Evolutionary conservation across 108 stramenopile genomes (phyloP).

Genomic region (Nitzschia sp.): DNA sequence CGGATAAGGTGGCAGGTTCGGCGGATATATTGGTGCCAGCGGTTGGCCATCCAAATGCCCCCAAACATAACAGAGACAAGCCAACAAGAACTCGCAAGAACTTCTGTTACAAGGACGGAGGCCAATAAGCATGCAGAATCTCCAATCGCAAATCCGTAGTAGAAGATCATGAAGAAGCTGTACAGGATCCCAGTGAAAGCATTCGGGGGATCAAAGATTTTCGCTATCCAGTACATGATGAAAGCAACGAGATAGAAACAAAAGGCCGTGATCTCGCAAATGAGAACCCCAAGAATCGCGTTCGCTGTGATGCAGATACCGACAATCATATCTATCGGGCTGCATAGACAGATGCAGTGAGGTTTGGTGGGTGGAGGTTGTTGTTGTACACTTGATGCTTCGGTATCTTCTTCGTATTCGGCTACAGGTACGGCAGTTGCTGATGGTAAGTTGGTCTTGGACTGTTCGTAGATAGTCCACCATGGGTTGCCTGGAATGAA

Average conservation of each 20-base stretch:
- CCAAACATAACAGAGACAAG: slow-evolving; percentile 20
- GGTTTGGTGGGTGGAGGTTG: not conserved
- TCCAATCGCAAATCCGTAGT: not conserved
- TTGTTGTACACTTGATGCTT: not conserved
- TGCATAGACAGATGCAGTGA: slow-evolving; percentile 7
- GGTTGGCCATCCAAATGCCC: slow-evolving; percentile 17
- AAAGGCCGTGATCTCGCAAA: slow-evolving; percentile 9
- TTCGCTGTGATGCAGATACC: not conserved
- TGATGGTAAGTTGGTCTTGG: slow-evolving; percentile 22
- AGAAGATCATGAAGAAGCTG: slow-evolving; percentile 10
- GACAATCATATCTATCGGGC: slow-evolving; percentile 11
- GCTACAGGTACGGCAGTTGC: slow-evolving; percentile 22
- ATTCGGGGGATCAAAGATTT: slow-evolving; percentile 15
- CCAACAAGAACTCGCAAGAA: not conserved
- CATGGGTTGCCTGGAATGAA: slow-evolving; percentile 45
- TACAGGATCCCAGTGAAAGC: slow-evolving; percentile 26
- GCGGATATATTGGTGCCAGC: slow-evolving; percentile 26
- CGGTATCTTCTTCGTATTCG: not conserved
- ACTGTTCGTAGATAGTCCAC: slow-evolving; percentile 39
- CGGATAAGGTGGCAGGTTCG: slow-evolving; percentile 28
- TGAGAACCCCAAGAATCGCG: slow-evolving; percentile 7
- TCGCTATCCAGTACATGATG: slow-evolving; percentile 6
- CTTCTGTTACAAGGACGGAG: slow-evolving; percentile 18
- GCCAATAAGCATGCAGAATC: slow-evolving; percentile 24
- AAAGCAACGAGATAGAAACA: slow-evolving; percentile 3